Percentiles rank a stretch among this genome's conserved stretches.
phyloP scores from a whole-genome alignment of 1,284 basidiomycete species.

The Erythrobasidium hasegawianum region DNA sequence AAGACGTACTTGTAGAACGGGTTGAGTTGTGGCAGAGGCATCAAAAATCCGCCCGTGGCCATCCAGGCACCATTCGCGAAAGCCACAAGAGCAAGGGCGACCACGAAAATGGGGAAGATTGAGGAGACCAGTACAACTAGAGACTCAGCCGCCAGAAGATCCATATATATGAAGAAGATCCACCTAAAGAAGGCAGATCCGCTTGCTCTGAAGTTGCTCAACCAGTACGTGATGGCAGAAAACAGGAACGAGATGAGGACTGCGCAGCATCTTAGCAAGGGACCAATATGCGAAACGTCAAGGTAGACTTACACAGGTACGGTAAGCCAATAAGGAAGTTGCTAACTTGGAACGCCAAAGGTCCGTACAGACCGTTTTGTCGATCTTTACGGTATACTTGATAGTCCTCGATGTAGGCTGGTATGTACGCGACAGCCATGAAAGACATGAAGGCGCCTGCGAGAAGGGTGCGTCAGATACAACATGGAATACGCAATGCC shows the following conservation, averaged over 20 bases:
- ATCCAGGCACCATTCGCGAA: slow-evolving; percentile 66
- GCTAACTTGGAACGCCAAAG: slow-evolving; percentile 45
- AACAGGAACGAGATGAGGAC: slow-evolving; percentile 6
- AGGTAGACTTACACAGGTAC: slow-evolving; percentile 50
- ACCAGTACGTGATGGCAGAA: slow-evolving; percentile 46
- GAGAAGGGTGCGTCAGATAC: slow-evolving; percentile 30
- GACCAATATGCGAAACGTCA: slow-evolving; percentile 42
- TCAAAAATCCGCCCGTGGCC: slow-evolving; percentile 50
- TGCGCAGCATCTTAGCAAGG: slow-evolving; percentile 31
- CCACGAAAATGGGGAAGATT: slow-evolving; percentile 60
- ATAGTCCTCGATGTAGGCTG: slow-evolving; percentile 51
- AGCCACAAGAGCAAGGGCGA: slow-evolving; percentile 58
- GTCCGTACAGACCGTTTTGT: slow-evolving; percentile 48
- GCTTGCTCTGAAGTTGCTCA: slow-evolving; percentile 55
- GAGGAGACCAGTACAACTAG: slow-evolving; percentile 58
- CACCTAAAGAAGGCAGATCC: slow-evolving; percentile 58
- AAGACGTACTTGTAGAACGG: slow-evolving; percentile 60
- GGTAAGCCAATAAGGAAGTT: slow-evolving; percentile 49
- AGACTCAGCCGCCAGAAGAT: slow-evolving; percentile 59
- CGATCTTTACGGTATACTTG: slow-evolving; percentile 50
- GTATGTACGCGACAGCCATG: slow-evolving; percentile 51
- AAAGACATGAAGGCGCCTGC: slow-evolving; percentile 61
- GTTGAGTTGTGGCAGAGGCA: slow-evolving; percentile 57
- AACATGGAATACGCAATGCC: background rate
- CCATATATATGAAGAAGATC: slow-evolving; percentile 58